Evolutionary conservation across 2,329 filamentous ascomycete species (phyloP).

Genomic region (Claviceps sp.): DNA sequence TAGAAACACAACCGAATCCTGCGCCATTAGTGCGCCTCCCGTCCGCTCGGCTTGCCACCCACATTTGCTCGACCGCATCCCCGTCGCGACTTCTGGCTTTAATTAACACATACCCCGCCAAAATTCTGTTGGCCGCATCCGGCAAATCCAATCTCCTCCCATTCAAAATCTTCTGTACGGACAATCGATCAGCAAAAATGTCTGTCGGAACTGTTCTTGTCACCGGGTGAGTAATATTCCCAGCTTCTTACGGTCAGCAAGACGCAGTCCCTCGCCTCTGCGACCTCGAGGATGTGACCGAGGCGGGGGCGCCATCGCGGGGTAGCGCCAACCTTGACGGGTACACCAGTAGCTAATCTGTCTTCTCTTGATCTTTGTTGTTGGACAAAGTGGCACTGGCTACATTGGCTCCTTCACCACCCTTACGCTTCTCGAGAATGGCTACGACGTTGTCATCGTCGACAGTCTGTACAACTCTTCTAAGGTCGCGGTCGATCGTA

Average conservation of each 20-base stretch:
- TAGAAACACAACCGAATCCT: not conserved
- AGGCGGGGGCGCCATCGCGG: not conserved
- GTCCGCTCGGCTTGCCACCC: not conserved
- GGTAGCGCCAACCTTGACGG: not conserved
- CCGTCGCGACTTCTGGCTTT: slow-evolving; percentile 1
- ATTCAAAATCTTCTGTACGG: not conserved
- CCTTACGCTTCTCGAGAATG: slow-evolving; percentile 80
- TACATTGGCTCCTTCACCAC: slow-evolving; percentile 98
- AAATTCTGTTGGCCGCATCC: slow-evolving; percentile 4
- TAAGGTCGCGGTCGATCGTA: slow-evolving; percentile 79
- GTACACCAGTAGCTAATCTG: slow-evolving; percentile 9
- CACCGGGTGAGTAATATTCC: slow-evolving; percentile 56
- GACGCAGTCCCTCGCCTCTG: not conserved
- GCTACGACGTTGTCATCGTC: slow-evolving; percentile 91
- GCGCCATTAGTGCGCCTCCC: not conserved
- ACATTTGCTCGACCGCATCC: not conserved
- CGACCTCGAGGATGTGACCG: not conserved
- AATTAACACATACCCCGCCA: slow-evolving; percentile 4
- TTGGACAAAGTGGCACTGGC: slow-evolving; percentile 58
- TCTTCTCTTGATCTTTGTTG: slow-evolving; percentile 3
- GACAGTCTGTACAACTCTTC: slow-evolving; percentile 98
- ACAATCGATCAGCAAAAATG: slow-evolving; percentile 36
- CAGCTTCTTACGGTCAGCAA: not conserved
- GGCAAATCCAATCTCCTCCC: slow-evolving; percentile 4
- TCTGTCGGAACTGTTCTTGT: slow-evolving; percentile 77